Evolutionary conservation across 2,329 filamentous ascomycete genomes (phyloP), one percentile per base, ranked within the genome.

Genomic region (Emergomyces pasteurianus): DNA sequence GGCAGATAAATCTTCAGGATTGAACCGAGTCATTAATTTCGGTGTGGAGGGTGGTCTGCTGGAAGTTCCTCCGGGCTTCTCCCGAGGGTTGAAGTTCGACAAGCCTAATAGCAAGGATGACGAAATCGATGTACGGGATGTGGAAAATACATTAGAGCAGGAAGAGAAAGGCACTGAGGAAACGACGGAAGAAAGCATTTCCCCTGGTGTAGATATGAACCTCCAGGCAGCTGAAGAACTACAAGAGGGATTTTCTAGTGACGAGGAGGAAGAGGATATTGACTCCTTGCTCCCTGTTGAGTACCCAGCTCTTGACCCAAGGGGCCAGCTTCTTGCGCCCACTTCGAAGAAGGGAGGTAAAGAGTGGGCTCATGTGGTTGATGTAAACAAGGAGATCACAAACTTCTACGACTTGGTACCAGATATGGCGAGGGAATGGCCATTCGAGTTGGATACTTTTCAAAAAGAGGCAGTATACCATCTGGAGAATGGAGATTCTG

Each of bases 381-480:
- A 99, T 72, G 87, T 97, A 67, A 92, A 92, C 69, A 85, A 90
- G 62, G 89, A 92, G 58, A 95, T 97, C 68, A 81, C 89, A n/a
- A 97, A 97, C 71, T 97, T 99, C 74, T 81, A 83, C 62, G 92
- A 96, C 63, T 79, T 99, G 43, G 92, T 99, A 8, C 94, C 94
- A 0, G 89, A 97, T 63, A 96, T 97, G 91, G 94, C 94, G 1
- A 84, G 88, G 65, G 88, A 95, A 65, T 99, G 92, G 89, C 92
- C 92, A 0, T 99, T 99, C 67, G 94, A 99, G 73, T 84, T 97
- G 42, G 94, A 99, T 69, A 96, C 89, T 0, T 99, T 99, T 76
- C 94, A 99, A 71, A 99, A 99, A 71, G 94, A 99, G 76, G 94
- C 94, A 6, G 89, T 99, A 1, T 99, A 97, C 72, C 94, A 97